Evolutionary conservation across 1,284 basidiomycete genomes (phyloP), one percentile per base, ranked within the genome.

Genomic region (Ceratobasidium theobromae): DNA sequence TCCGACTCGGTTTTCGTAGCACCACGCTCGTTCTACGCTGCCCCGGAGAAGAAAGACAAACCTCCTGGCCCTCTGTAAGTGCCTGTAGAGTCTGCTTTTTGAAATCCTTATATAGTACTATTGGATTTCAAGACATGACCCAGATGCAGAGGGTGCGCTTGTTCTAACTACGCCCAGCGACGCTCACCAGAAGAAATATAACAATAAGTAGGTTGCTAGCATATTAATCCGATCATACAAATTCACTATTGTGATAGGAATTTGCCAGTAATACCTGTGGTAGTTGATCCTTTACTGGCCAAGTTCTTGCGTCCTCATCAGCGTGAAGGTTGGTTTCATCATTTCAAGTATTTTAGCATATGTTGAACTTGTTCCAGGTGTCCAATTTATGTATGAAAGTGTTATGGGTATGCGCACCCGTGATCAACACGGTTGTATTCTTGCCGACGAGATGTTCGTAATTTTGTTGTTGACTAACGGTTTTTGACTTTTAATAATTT

Each of bases 331-430:
- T 72, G 27, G 78, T 65, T 21, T 30, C n/a, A n/a, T n/a, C n/a
- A n/a, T n/a, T n/a, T n/a, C n/a, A n/a, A n/a, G n/a, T n/a, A n/a
- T n/a, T n/a, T n/a, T n/a, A n/a, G n/a, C n/a, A n/a, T n/a, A n/a
- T n/a, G n/a, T n/a, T n/a, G n/a, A 0, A 18, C 2, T 53, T 21
- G 54, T 51, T 38, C 66, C 45, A 89, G 88, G 90, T 45, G 82
- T 91, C 40, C 83, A 87, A 74, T 99, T 99, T 76, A 81, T 99
- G 80, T 99, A 99, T 75, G 93, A 96, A 75, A 92, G 90, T 71
- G 91, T 96, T 21, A 98, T 98, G 93, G 95, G 95, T 6, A 81
- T 98, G 75, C 84, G 91, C 32, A 90, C 88, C 71, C 88, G 92
- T 68, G 91, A 95, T 33, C 79, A 78, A 1, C 84, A 93, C 71